Conservation (phyloP, 768 basidiomycete species). For the Psilocybe cyanescens region DNA sequence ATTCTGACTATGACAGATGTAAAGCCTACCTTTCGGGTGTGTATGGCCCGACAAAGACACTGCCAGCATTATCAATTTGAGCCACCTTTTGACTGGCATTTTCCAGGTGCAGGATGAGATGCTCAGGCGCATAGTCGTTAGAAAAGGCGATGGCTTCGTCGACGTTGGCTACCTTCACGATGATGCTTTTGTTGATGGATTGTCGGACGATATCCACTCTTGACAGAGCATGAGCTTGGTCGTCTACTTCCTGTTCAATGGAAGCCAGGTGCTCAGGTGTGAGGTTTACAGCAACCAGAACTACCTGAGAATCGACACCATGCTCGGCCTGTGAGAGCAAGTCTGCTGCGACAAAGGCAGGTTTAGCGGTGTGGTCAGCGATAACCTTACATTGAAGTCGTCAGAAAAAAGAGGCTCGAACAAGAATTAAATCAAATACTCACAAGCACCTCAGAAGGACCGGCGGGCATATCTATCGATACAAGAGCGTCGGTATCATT, state of each 20-base stretch:
- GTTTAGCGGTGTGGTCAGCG: slow-evolving; percentile 84
- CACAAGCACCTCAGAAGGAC: slow-evolving; percentile 96
- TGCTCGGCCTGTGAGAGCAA: slow-evolving; percentile 98
- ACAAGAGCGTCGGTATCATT: slow-evolving; percentile 97
- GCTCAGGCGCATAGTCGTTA: slow-evolving; percentile 98
- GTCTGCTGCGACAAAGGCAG: slow-evolving; percentile 94
- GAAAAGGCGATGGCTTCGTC: slow-evolving; percentile 87
- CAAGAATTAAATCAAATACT: slow-evolving; percentile 32
- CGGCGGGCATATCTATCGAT: slow-evolving; percentile 99
- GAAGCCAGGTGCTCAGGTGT: slow-evolving; percentile 60
- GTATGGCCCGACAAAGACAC: slow-evolving; percentile 93
- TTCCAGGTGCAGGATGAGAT: slow-evolving; percentile 89
- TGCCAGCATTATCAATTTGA: slow-evolving; percentile 88
- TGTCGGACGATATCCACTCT: slow-evolving; percentile 90
- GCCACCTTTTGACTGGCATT: slow-evolving; percentile 68
- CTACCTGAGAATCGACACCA: slow-evolving; percentile 97
- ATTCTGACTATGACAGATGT: not conserved
- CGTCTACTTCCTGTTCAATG: slow-evolving; percentile 86
- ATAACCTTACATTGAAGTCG: slow-evolving; percentile 69
- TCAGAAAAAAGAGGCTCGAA: not conserved
- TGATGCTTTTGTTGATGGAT: slow-evolving; percentile 89
- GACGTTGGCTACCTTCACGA: slow-evolving; percentile 69
- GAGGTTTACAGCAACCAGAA: slow-evolving; percentile 83
- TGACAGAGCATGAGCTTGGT: slow-evolving; percentile 83
- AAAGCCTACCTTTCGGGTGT: slow-evolving; percentile 87